Base-by-base conservation (phyloP, 768 basidiomycete species). In the Mycena alexandri region DNA sequence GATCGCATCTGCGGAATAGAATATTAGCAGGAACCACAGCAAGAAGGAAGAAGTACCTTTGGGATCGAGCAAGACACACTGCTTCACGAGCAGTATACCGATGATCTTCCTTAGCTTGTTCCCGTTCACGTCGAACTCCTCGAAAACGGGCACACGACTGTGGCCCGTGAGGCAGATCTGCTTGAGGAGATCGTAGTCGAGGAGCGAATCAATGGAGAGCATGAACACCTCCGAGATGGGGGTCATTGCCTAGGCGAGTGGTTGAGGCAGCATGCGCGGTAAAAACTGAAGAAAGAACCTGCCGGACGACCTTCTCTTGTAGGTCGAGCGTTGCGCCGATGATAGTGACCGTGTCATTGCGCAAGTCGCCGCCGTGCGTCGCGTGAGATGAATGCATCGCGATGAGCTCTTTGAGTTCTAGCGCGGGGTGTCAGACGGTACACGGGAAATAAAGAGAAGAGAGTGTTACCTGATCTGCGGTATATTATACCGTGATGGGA, bases 401-500 rank as follows among this genome's bases (percentile, higher is more conserved):
- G 64, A 97, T 95, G 29, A 97, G 81, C 75, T 96, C 95, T 73
- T 96, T 95, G 33, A 97, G 84, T 75, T 97, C 93, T 84, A 72
- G 13, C 38, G 34, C 17, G 16, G 53, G 8, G 24, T 19, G 48
- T 58, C 19, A 61, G 38, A 8, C n/a, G 29, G n/a, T 29, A 16
- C n/a, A 3, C 9, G 29, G 33, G 19, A 50, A 29, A 41, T 24
- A 47, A 14, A 11, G 13, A 42, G 5, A 0, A 38, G n/a, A 1
- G n/a, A 41, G 42, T 66, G 78, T 7, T 12, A 86, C 87, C 88
- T 64, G 86, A 87, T 60, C 94, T 86, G 9, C 95, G 87, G 73
- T 96, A 97, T 54, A 96, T 94, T 75, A 96, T 94, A 24, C 95
- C 95, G 74, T 95, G 93, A 76, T 96, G 93, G 0, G 90, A 80